Conservation (phyloP, 2,329 filamentous ascomycete species). For the Diaporthe citriasiana region DNA sequence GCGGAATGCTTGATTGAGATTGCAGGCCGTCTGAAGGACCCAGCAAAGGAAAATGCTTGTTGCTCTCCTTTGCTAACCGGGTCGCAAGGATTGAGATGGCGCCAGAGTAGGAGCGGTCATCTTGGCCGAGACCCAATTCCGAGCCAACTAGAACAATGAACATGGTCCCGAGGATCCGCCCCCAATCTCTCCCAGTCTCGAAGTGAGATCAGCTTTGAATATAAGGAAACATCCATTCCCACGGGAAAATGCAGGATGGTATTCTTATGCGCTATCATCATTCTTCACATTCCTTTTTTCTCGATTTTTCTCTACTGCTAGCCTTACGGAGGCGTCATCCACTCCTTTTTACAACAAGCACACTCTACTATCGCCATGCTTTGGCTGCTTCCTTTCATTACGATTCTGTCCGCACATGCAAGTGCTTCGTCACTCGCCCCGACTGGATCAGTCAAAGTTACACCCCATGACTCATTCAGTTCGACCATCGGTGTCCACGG, state of each 20-base stretch:
- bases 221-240: neutral
- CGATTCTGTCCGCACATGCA: neutral
- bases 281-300: neutral
- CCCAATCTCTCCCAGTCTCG: neutral
- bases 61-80: neutral
- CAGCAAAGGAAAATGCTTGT: neutral
- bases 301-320: neutral
- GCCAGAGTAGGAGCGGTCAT: neutral
- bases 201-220: neutral
- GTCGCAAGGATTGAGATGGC: neutral
- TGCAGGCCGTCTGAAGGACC: neutral
- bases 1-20: neutral
- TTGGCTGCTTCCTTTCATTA: neutral
- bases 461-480: slow-evolving; percentile 70
- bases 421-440: neutral
- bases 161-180: neutral
- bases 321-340: slow-evolving; percentile 13
- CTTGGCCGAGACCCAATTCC: neutral
- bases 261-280: no score
- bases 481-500: slow-evolving; percentile 71
- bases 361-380: neutral
- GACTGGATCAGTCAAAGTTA: slow-evolving; percentile 54
- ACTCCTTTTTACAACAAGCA: neutral
- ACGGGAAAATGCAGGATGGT: no score
- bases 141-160: neutral